Conservation (phyloP, 129 eudicot species). For the Helichrysum umbraculigerum region DNA sequence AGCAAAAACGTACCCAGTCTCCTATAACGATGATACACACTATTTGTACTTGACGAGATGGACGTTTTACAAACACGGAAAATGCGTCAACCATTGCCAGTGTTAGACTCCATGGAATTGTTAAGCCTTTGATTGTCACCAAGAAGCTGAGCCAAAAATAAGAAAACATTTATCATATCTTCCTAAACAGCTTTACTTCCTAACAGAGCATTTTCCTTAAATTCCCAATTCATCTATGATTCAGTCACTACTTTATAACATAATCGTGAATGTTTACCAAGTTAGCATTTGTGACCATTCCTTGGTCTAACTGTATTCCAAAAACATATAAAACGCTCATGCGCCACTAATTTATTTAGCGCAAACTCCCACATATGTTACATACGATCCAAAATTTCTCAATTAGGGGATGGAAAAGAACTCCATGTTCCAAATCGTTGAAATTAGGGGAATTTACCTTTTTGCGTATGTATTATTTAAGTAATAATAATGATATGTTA, state of each 20-base stretch:
- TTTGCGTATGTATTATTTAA: no score
- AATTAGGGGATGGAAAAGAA: no score
- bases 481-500: no score
- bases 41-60: slow-evolving; percentile 68
- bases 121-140: slow-evolving; percentile 91
- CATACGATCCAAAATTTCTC: no score
- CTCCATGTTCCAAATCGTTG: neutral
- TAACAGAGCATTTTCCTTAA: neutral
- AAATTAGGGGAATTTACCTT: neutral
- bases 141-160: slow-evolving; percentile 59
- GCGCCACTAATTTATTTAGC: no score
- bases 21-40: slow-evolving; percentile 62
- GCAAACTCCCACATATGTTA: no score
- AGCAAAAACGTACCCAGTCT: slow-evolving; percentile 66
- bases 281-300: neutral
- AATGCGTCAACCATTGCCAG: slow-evolving; percentile 76
- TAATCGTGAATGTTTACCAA: neutral
- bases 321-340: neutral
- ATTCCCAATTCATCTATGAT: neutral
- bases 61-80: slow-evolving; percentile 69
- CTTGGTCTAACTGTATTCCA: neutral
- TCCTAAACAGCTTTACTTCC: neutral
- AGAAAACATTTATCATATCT: slow-evolving; percentile 16
- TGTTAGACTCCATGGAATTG: slow-evolving; percentile 92
- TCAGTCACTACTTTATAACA: neutral